Evolutionary conservation across 768 basidiomycete species (phyloP).

Genomic region (Exidia glandulosa): DNA sequence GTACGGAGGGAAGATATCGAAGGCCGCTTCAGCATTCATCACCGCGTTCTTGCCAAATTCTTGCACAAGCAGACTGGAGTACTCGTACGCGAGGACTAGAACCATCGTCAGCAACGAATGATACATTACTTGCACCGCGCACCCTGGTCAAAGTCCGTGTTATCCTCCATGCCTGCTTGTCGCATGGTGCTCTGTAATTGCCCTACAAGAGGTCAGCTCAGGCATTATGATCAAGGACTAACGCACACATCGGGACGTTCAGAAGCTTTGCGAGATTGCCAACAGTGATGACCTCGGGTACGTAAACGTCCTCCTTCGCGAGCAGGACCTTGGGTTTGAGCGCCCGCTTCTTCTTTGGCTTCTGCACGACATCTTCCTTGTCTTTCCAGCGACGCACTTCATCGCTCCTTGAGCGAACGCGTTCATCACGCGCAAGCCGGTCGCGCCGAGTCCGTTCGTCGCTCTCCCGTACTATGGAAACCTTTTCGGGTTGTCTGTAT

Average conservation of each 20-base stretch:
- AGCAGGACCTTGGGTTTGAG: not conserved
- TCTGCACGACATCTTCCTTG: not conserved
- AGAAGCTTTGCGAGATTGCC: conserved; percentile 56
- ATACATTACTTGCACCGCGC: conserved; percentile 12
- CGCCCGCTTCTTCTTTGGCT: too few relatives aligned
- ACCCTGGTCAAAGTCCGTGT: conserved; percentile 68
- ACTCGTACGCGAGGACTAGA: conserved; percentile 85
- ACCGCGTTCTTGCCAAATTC: conserved; percentile 84
- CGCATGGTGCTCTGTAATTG: conserved; percentile 57
- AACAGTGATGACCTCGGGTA: conserved; percentile 71
- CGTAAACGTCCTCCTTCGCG: conserved; percentile 41
- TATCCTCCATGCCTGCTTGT: conserved; percentile 55
- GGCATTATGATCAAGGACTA: conserved; percentile 2
- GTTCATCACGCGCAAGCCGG: too few relatives aligned
- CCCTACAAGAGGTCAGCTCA: conserved; percentile 27
- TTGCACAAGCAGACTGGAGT: conserved; percentile 77
- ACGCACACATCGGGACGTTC: conserved; percentile 53
- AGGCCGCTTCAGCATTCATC: conserved; percentile 86
- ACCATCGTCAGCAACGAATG: not conserved
- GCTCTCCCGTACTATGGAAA: too few relatives aligned
- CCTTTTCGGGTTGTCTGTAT: too few relatives aligned
- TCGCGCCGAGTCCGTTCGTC: too few relatives aligned
- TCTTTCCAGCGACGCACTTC: not conserved
- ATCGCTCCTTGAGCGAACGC: not conserved
- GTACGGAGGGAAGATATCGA: conserved; percentile 83